Conservation (phyloP, 164 flowering plant species). For the Vitis rupestris region DNA sequence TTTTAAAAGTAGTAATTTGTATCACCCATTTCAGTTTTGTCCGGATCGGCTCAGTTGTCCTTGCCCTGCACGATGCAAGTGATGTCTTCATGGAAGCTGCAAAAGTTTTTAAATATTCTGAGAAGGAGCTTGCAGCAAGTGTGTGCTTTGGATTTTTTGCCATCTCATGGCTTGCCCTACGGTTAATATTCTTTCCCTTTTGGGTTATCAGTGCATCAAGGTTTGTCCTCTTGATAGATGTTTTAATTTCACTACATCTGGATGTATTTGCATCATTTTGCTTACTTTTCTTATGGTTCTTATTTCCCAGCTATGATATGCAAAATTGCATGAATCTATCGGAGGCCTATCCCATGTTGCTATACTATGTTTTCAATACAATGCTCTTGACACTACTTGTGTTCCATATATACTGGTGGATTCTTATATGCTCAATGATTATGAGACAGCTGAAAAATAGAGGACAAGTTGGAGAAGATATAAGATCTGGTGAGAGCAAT, state of each 20-base stretch:
- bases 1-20: not conserved
- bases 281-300: slow-evolving; percentile 8
- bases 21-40: slow-evolving; percentile 55
- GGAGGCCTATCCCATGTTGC: slow-evolving; percentile 21
- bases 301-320: slow-evolving; percentile 48
- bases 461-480: slow-evolving; percentile 92
- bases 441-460: slow-evolving; percentile 72
- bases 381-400: slow-evolving; percentile 74
- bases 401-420: slow-evolving; percentile 97
- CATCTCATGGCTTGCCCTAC: slow-evolving; percentile 73
- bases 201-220: slow-evolving; percentile 73
- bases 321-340: slow-evolving; percentile 39
- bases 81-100: slow-evolving; percentile 93
- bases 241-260: slow-evolving; percentile 3
- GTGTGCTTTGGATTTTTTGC: slow-evolving; percentile 74
- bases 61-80: slow-evolving; percentile 86
- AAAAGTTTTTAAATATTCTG: slow-evolving; percentile 80
- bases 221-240: slow-evolving; percentile 32
- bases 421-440: slow-evolving; percentile 79
- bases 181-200: slow-evolving; percentile 82
- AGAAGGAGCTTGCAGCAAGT: slow-evolving; percentile 78
- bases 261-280: not conserved
- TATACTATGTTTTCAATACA: slow-evolving; percentile 80
- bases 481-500: slow-evolving; percentile 73
- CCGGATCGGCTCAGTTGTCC: slow-evolving; percentile 71